Evolutionary conservation across 2,329 filamentous ascomycete genomes (phyloP), one percentile per base, ranked within the genome.

Genomic region (Mycogone perniciosa): DNA sequence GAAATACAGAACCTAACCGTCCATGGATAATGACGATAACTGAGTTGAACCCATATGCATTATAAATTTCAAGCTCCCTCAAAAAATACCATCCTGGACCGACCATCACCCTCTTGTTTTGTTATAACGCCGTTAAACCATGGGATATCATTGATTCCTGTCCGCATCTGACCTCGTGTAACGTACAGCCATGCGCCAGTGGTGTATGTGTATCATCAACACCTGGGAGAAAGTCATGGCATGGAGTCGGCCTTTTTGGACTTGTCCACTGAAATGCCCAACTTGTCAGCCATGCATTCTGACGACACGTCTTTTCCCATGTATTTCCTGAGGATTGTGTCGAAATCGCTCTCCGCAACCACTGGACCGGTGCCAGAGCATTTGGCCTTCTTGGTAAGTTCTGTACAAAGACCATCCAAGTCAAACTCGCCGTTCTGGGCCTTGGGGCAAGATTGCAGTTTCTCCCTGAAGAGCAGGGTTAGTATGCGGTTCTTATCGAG

Each of bases 381-480:
- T 65, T 92, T 93, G 52, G 93, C 93, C 73, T 99, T 99, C 67
- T 91, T 88, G 57, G 92, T 88, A 10, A 99, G 81, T 65, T 99
- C 91, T 4, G 86, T 87, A 72, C 93, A 99, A 27, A 99, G 79
- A 33, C 86, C 84, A 64, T 99, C 93, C 44, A 99, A 86, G 59
- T 99, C 93, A 57, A 97, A 89, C 60, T 95, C 91, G 60, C 91
- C 91, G 52, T 82, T 88, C 64, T 91, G 87, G 60, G 95, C 93
- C 66, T 87, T 90, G 54, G 89, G 85, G 67, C 90, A 95, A 34
- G 80, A 82, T 72, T 95, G 89, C 26, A 96, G 71, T 71, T 89
- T 89, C 69, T 96, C 90, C 93, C 92, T 96, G 64, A 51, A 39
- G 39, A 7, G 9, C 11, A 26, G 27, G 56, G 66, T 84, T 66